Conservation (phyloP, 768 basidiomycete genomes). For the Suillus ampliporus region DNA sequence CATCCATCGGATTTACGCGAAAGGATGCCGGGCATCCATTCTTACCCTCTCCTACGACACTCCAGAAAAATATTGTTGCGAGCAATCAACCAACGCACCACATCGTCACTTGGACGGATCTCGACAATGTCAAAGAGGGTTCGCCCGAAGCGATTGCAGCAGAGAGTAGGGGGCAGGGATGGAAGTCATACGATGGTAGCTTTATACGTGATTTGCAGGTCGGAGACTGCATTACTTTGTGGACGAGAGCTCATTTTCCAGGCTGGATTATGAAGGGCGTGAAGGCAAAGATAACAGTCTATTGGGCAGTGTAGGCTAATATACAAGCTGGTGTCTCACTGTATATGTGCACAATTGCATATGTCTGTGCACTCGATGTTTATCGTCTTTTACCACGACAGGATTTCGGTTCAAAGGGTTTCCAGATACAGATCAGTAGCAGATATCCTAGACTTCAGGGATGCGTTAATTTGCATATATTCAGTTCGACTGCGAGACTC, state of each 20-base stretch:
- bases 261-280: neutral
- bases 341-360: too few species aligned
- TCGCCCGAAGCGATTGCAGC: conserved; percentile 10
- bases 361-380: too few species aligned
- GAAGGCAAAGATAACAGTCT: too few species aligned
- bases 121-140: conserved; percentile 5
- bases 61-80: conserved; percentile 10
- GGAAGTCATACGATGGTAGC: conserved; percentile 13
- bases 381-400: too few species aligned
- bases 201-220: conserved; percentile 4
- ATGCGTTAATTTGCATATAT: neutral
- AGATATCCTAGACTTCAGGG: neutral
- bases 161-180: conserved; percentile 5
- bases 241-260: conserved; percentile 14
- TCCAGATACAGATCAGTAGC: neutral
- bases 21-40: neutral
- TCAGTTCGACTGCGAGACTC: too few species aligned
- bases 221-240: conserved; percentile 15
- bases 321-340: too few species aligned
- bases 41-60: neutral
- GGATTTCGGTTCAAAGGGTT: neutral
- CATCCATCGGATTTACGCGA: neutral
- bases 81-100: neutral
- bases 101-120: conserved; percentile 10
- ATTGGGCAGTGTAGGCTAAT: too few species aligned